These are phyloP conservation scores for Canavalia gladiata DNA, from an alignment of 306 rosid species.

Conservation along the genomic window DNA sequence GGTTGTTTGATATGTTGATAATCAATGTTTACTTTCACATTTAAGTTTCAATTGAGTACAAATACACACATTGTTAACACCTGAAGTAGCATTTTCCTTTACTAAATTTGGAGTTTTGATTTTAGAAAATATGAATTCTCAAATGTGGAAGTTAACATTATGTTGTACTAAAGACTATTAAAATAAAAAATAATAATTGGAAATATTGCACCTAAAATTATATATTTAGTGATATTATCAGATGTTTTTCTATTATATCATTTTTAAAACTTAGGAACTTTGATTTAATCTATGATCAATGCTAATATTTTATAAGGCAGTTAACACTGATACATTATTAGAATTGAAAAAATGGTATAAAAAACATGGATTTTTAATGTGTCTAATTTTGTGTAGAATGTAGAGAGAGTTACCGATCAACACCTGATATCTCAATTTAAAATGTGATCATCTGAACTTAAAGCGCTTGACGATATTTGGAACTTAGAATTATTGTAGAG, in stretches of 20 bases:
- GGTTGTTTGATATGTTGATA: constrained; percentile 30
- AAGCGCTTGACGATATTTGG: background rate
- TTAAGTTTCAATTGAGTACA: constrained; percentile 21
- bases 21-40: constrained; percentile 20
- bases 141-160: background rate
- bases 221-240: background rate
- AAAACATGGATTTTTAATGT: background rate
- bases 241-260: background rate
- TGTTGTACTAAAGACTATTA: background rate
- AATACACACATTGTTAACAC: constrained; percentile 20
- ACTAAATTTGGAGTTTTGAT: constrained; percentile 11
- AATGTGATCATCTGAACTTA: background rate
- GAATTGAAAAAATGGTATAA: background rate
- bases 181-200: background rate
- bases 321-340: background rate
- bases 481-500: background rate
- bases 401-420: background rate
- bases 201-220: background rate
- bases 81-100: constrained; percentile 31
- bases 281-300: background rate
- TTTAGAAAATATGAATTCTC: background rate
- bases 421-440: constrained; percentile 2
- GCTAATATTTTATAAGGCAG: background rate
- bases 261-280: background rate
- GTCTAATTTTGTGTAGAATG: background rate